Percentiles rank a stretch among this genome's conserved stretches.
phyloP scores from a whole-genome alignment of 1,284 basidiomycete species.

The Naganishia sp. region DNA sequence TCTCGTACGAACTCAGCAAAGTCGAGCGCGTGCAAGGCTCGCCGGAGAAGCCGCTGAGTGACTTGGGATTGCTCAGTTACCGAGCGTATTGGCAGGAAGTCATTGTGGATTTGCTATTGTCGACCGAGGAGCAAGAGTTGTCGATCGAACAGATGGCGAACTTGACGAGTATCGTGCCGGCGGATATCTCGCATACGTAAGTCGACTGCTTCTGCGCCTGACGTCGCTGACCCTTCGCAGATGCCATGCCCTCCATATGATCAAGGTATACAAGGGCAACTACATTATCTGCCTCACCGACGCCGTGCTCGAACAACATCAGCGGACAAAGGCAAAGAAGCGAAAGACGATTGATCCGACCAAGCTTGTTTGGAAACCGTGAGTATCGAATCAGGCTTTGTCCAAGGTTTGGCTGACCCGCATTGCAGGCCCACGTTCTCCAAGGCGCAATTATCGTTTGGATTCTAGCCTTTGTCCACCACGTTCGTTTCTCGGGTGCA shows the following conservation, averaged over 20 bases:
- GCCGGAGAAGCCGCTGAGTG: conserved; percentile 95
- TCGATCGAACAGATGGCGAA: conserved; percentile 97
- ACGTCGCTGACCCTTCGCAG: conserved; percentile 55
- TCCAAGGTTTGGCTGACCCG: neutral
- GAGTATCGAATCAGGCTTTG: conserved; percentile 31
- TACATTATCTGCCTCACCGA: conserved; percentile 93
- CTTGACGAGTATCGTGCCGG: conserved; percentile 92
- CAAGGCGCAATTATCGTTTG: conserved; percentile 83
- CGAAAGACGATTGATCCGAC: conserved; percentile 78
- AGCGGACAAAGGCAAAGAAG: conserved; percentile 78
- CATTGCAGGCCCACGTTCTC: conserved; percentile 69
- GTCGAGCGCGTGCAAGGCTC: conserved; percentile 93
- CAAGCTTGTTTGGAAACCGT: conserved; percentile 82
- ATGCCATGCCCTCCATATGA: conserved; percentile 88
- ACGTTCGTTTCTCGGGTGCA: neutral
- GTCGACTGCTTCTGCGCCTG: conserved; percentile 49
- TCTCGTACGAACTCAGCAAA: conserved; percentile 97
- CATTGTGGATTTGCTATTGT: conserved; percentile 86
- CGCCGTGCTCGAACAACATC: conserved; percentile 84
- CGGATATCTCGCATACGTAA: conserved; percentile 97
- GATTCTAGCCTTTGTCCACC: conserved; percentile 60
- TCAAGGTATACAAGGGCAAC: conserved; percentile 94
- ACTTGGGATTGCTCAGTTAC: conserved; percentile 90
- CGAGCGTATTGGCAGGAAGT: conserved; percentile 97
- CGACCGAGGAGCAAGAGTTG: conserved; percentile 66